Conservation (phyloP, 768 basidiomycete species). For the Tricholoma sp. region DNA sequence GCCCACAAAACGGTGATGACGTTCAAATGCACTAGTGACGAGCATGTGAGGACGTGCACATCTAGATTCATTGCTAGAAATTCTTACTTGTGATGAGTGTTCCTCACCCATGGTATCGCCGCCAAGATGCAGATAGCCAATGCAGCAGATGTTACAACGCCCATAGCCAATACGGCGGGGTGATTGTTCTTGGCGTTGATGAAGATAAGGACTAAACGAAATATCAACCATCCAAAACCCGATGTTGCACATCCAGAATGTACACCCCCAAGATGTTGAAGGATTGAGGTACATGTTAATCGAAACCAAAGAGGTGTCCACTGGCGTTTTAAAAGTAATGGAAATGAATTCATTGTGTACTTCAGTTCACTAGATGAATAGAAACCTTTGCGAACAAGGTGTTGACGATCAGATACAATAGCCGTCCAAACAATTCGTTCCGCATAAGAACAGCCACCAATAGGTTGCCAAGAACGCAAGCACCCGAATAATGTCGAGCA, state of each 20-base stretch:
- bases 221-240: slow-evolving; percentile 64
- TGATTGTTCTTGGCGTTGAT: slow-evolving; percentile 42
- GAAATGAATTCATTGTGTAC: slow-evolving; percentile 6
- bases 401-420: slow-evolving; percentile 62
- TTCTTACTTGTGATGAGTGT: slow-evolving; percentile 75
- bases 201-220: slow-evolving; percentile 56
- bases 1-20: slow-evolving; percentile 78
- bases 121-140: slow-evolving; percentile 58
- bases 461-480: slow-evolving; percentile 67
- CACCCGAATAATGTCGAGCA: slow-evolving; percentile 53
- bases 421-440: slow-evolving; percentile 72
- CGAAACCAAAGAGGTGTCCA: slow-evolving; percentile 74
- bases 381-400: slow-evolving; percentile 64
- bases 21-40: slow-evolving; percentile 61
- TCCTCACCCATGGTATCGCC: slow-evolving; percentile 77
- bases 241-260: slow-evolving; percentile 74
- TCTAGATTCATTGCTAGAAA: not conserved
- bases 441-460: slow-evolving; percentile 70
- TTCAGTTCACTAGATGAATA: not conserved
- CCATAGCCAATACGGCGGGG: slow-evolving; percentile 53
- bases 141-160: slow-evolving; percentile 54
- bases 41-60: not conserved
- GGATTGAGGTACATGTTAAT: slow-evolving; percentile 66
- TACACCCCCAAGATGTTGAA: slow-evolving; percentile 76
- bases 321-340: slow-evolving; percentile 22